Percentiles rank a stretch among this genome's conserved stretches.
These are phyloP conservation scores for Sclerospora graminicola DNA, from an alignment of 352 stramenopile species.

Conservation along the genomic window DNA sequence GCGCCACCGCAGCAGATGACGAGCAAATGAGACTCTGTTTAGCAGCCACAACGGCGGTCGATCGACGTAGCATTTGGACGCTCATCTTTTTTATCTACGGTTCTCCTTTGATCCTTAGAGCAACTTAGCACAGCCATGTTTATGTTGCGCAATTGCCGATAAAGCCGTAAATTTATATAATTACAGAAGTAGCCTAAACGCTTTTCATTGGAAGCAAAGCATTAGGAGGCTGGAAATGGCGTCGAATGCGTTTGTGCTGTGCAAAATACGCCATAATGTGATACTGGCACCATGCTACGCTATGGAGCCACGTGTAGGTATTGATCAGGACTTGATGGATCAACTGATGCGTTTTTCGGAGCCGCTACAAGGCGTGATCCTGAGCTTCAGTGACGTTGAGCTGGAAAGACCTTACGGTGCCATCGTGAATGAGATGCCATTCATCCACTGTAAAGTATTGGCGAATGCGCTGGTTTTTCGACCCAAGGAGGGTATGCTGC, in stretches of 20 bases:
- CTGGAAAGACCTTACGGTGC: conserved; percentile 40
- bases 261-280: conserved; percentile 56
- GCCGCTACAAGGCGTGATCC: conserved; percentile 50
- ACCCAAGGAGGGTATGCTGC: conserved; percentile 47
- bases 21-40: conserved; percentile 19
- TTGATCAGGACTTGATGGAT: conserved; percentile 63
- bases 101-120: conserved; percentile 1
- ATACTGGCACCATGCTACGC: conserved; percentile 70
- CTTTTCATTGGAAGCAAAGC: conserved; percentile 21
- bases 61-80: conserved; percentile 51
- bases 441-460: conserved; percentile 70
- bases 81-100: conserved; percentile 26
- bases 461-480: conserved; percentile 68
- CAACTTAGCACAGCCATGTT: not conserved
- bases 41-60: conserved; percentile 24
- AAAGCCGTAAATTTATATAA: too few species aligned
- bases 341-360: conserved; percentile 81
- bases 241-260: conserved; percentile 41
- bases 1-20: conserved; percentile 8
- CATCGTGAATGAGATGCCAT: conserved; percentile 82
- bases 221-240: conserved; percentile 10
- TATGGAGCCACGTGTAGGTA: conserved; percentile 47
- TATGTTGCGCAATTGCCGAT: not conserved
- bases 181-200: not conserved
- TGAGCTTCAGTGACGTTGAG: conserved; percentile 61